Evolutionary conservation across 73 alveolate species (phyloP), one percentile per base, ranked within the genome.

Genomic region (Tetrahymena borealis): DNA sequence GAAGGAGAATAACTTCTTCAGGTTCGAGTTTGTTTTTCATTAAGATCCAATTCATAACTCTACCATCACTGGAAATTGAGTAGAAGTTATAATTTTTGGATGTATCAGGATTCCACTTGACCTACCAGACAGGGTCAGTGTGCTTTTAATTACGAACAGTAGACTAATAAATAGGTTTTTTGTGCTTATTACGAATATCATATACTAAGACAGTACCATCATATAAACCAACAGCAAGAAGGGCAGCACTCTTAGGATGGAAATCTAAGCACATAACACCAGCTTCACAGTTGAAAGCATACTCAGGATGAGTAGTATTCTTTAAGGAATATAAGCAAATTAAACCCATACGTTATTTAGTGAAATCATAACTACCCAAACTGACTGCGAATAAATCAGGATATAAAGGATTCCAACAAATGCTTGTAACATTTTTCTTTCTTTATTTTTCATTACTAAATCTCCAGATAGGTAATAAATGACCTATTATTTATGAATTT

Each of bases 91-190:
- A 93, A 91, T 94, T 93, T 85, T 97, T 97, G 11, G 96, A 94
- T 92, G 98, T 94, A 94, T 99, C 99, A 79, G 96, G 99, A 94
- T 92, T 97, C 99, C 99, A 98, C 90, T 95, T 97, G 32, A 98
- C 99, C 95, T 98, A 98, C 99, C 99, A 99, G 18, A 99, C 99
- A 28, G 99, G 99, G 93, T 99, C 99, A 92, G 99, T 99, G 96
- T 99, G 99, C 96, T 99, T 99, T 96, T 96, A 97, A 32, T 99
- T 98, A 79, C 99, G 93, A 32, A 98, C 99, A n/a, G 99, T 99
- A 36, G 99, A 96, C 92, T 95, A 91, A 79, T 98, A 98, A 79
- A 99, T 98, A 31, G 99, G 99, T 90, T 98, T 97, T 91, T 98
- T 98, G 94, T 96, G 98, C 93, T 98, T 98, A 90, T 97, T 98